Evolutionary conservation across 1,139 yeast genomes (phyloP), one percentile per base, ranked within the genome.

Genomic region (Hemisphaericaspora lyxosophila): DNA sequence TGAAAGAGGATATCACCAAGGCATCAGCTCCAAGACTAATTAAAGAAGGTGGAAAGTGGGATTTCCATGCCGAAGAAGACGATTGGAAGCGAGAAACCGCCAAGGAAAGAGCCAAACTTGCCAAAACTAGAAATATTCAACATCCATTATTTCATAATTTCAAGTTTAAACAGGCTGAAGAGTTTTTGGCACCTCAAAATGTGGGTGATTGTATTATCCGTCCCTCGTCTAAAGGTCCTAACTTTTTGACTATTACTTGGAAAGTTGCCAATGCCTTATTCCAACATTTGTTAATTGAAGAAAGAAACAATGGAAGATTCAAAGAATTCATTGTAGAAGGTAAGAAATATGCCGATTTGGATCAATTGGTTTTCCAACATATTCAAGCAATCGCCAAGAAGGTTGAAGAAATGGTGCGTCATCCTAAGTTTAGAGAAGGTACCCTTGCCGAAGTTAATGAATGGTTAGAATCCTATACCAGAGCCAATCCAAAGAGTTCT

Each of bases 121-220:
- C 75, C 9, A 70, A 65, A 46, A 64, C 71, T n/a, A 75, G 96
- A 57, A 85, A 87, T 47, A 78, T 92, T 51, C 94, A 89, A 57
- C 99, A 92, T 67, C 96, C 97, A 31, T 77, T 85, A 55, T 92
- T 87, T 74, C 85, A 80, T 50, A 84, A 86, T 46, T 84, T 90
- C 68, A 86, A 80, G 52, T 78, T 85, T 45, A 75, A 74, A 44
- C 97, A 92, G 65, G 97, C 99, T 0, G 97, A 92, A 61, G 95
- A 87, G 53, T 90, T 75, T 53, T 73, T 92, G 54, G 96, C 97
- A 9, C 86, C 96, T 12, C 78, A 85, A 59, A 79, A 82, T 33
- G 83, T 90, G 43, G 99, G 99, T 35, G 96, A 88, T 53, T 79
- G 89, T 64, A 95, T 94, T 23, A 87, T 92, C 41, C 79, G 99